Evolutionary conservation across 2,329 filamentous ascomycete genomes (phyloP), one percentile per base, ranked within the genome.

Genomic region (Pyrenophora tritici-repentis): DNA sequence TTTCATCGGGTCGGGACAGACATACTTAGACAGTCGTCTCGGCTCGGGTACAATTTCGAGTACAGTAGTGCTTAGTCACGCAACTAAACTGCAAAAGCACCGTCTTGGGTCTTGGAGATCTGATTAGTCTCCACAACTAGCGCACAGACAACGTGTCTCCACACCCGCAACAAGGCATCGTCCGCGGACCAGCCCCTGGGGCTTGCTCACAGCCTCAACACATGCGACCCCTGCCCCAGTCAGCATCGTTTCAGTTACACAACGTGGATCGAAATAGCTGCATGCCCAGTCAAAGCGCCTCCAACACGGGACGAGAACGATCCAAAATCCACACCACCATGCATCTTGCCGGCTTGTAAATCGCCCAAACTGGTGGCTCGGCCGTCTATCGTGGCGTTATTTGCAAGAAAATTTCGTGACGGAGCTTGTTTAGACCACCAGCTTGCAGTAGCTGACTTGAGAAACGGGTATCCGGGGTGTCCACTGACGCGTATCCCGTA

Each of bases 311-410:
- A 42, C 36, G 18, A 26, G 7, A 9, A 17, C 35, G 14, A 51
- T 38, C 24, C 17, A 17, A 47, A 38, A 35, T 35, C 29, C 48
- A 46, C 48, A 47, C 20, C 12, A 6, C 3, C 18, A 6, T 31
- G 18, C 37, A 20, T 26, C 22, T 31, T 6, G 14, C 9, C 29
- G 10, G 8, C 43, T 51, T 43, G 33, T 36, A 51, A 42, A 10
- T 24, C 32, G 32, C 16, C 37, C 48, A 22, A 22, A 24, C 32
- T 22, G 17, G 32, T 31, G 48, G 48, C 16, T 47, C 18, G 20
- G 34, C 43, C 43, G 33, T 18, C 43, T 24, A 22, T 20, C 8
- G 42, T 50, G 42, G 48, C 37, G 26, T 2, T 24, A 29, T 29
- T 10, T 51, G 13, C 18, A 34, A 26, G 48, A 22, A 42, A 29